These are phyloP conservation scores for Hypoxylon sp. DNA, from an alignment of 2,329 filamentous ascomycete species.

Conservation along the genomic window DNA sequence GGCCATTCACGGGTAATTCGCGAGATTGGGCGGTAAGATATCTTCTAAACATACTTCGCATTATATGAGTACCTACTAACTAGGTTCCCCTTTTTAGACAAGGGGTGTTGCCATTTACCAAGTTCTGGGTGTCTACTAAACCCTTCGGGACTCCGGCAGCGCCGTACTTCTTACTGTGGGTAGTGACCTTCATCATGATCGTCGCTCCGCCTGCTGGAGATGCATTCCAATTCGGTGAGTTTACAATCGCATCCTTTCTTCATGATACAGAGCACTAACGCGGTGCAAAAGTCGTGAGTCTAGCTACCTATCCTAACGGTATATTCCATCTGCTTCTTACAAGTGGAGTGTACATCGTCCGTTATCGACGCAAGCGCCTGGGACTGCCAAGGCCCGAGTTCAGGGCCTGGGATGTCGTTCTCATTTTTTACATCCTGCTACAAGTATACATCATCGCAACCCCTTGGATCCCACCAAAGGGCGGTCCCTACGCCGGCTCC, in stretches of 20 bases:
- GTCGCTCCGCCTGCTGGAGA: slow-evolving; percentile 71
- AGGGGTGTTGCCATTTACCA: slow-evolving; percentile 69
- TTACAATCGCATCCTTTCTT: neutral
- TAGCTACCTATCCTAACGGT: slow-evolving; percentile 69
- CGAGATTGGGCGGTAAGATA: slow-evolving; percentile 66
- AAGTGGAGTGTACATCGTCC: slow-evolving; percentile 69
- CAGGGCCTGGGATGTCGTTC: slow-evolving; percentile 68
- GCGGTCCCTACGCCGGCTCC: slow-evolving; percentile 70
- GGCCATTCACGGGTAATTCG: slow-evolving; percentile 69
- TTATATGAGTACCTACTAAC: neutral
- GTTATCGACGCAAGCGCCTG: slow-evolving; percentile 65
- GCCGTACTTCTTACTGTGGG: slow-evolving; percentile 69
- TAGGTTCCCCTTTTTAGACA: slow-evolving; percentile 57
- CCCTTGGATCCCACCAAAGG: slow-evolving; percentile 78
- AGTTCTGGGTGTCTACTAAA: slow-evolving; percentile 71
- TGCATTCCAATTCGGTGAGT: slow-evolving; percentile 71
- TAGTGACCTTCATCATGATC: slow-evolving; percentile 70
- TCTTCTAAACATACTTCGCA: neutral
- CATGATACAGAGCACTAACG: slow-evolving; percentile 17
- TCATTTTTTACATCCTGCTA: slow-evolving; percentile 71
- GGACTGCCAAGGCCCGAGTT: slow-evolving; percentile 66
- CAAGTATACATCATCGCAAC: slow-evolving; percentile 75
- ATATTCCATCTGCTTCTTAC: slow-evolving; percentile 71
- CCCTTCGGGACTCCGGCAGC: slow-evolving; percentile 74
- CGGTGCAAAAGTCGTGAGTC: slow-evolving; percentile 63